Percentiles rank a stretch among this genome's conserved stretches.
Evolutionary conservation across 331 rosid species (phyloP).

Genomic region (Cydonia oblonga): DNA sequence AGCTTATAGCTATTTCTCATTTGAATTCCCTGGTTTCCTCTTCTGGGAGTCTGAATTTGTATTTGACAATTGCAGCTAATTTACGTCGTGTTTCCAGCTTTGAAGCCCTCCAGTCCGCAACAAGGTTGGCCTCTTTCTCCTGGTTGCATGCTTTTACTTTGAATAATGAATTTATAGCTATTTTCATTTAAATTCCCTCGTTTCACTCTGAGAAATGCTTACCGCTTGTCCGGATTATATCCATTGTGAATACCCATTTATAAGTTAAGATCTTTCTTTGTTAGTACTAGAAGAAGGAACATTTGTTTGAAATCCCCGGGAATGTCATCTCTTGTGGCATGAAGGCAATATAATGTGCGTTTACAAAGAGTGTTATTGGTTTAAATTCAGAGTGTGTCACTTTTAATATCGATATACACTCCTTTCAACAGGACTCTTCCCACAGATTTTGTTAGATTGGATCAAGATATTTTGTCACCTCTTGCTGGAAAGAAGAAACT

Average conservation of each 20-base stretch:
- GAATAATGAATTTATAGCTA: not conserved
- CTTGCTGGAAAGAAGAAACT: conserved; percentile 44
- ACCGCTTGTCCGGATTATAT: not conserved
- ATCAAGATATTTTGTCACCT: conserved; percentile 46
- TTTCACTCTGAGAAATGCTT: not conserved
- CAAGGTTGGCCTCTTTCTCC: conserved; percentile 43
- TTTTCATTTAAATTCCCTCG: not conserved
- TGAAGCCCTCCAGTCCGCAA: conserved; percentile 72
- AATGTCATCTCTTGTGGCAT: not conserved
- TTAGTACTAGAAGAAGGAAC: not conserved
- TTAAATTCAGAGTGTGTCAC: not conserved
- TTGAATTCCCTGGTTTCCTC: not conserved
- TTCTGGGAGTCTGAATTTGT: not conserved
- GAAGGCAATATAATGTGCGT: not conserved
- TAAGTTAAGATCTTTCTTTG: not conserved
- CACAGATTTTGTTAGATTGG: conserved; percentile 34
- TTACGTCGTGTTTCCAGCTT: conserved; percentile 61
- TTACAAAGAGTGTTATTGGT: not conserved
- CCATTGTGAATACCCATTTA: not conserved
- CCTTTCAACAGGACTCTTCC: conserved; percentile 32
- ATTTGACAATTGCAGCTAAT: conserved; percentile 50
- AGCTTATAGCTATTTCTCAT: not conserved
- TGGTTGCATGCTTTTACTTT: not conserved
- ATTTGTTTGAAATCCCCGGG: not conserved
- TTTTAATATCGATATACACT: not conserved